These are phyloP conservation scores for Hansenula sp. DNA, from an alignment of 1,139 yeast species.

Conservation along the genomic window DNA sequence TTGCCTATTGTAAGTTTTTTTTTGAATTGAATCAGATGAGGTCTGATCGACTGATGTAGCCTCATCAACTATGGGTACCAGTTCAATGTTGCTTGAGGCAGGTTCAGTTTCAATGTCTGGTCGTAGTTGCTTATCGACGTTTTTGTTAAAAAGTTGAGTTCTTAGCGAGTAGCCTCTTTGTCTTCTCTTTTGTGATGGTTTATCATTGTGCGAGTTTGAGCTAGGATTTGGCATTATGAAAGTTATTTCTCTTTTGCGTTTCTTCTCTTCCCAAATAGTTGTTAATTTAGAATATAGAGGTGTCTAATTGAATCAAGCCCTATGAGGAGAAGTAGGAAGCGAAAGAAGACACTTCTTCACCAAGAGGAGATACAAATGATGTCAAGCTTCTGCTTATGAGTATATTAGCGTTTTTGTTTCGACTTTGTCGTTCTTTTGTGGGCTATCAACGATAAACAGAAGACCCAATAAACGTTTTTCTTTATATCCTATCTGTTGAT, in stretches of 20 bases:
- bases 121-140: conserved; percentile 10
- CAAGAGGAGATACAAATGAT: too few species aligned
- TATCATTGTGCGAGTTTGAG: not conserved
- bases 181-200: conserved; percentile 26
- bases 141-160: conserved; percentile 65
- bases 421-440: too few species aligned
- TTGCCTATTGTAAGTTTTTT: conserved; percentile 1
- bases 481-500: too few species aligned
- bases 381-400: too few species aligned
- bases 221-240: not conserved
- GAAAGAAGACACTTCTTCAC: too few species aligned
- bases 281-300: not conserved
- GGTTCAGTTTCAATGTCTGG: conserved; percentile 9
- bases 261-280: not conserved
- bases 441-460: too few species aligned
- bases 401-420: too few species aligned
- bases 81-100: conserved; percentile 8
- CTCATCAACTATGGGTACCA: conserved; percentile 1
- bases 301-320: too few species aligned
- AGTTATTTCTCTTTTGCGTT: too few species aligned
- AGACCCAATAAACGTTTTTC: too few species aligned
- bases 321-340: too few species aligned
- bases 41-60: not conserved
- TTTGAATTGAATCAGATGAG: too few species aligned
- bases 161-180: conserved; percentile 73